phyloP scores from a whole-genome alignment of 352 stramenopile genomes.

The Globisporangium radiosum region DNA sequence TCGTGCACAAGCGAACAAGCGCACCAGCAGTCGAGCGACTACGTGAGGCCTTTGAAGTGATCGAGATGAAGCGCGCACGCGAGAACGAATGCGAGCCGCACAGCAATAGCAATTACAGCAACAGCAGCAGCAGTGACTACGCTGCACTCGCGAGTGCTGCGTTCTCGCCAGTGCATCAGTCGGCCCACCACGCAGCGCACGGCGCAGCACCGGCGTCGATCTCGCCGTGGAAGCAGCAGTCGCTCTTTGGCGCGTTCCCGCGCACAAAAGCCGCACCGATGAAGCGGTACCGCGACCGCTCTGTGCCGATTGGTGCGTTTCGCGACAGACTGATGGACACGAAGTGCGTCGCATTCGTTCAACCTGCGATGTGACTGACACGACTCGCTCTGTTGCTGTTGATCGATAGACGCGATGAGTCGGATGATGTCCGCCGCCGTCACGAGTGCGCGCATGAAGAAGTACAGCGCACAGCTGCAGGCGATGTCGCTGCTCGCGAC shows the following conservation, averaged over 20 bases:
- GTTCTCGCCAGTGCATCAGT: conserved; percentile 10
- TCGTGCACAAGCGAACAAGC: neutral
- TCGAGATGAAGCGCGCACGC: conserved; percentile 15
- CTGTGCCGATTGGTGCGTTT: conserved; percentile 53
- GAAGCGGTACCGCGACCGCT: conserved; percentile 67
- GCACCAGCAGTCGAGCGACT: neutral
- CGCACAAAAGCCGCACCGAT: conserved; percentile 14
- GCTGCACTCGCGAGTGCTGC: conserved; percentile 6
- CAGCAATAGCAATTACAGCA: conserved; percentile 1
- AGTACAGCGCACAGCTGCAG: conserved; percentile 40
- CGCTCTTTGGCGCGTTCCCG: conserved; percentile 3
- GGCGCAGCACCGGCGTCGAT: conserved; percentile 23
- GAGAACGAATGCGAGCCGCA: conserved; percentile 7
- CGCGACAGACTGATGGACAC: neutral
- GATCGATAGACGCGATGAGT: conserved; percentile 50
- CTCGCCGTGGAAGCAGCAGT: conserved; percentile 49
- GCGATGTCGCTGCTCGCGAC: conserved; percentile 5
- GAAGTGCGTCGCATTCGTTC: neutral
- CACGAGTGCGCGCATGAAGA: conserved; percentile 66
- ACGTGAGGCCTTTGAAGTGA: no score
- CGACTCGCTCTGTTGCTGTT: conserved; percentile 1
- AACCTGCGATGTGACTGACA: neutral
- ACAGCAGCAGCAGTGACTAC: conserved; percentile 4
- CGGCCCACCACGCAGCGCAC: conserved; percentile 3
- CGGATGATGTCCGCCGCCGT: conserved; percentile 70